Base-by-base conservation (phyloP, 2,329 filamentous ascomycete genomes). In the Claviceps citrina region DNA sequence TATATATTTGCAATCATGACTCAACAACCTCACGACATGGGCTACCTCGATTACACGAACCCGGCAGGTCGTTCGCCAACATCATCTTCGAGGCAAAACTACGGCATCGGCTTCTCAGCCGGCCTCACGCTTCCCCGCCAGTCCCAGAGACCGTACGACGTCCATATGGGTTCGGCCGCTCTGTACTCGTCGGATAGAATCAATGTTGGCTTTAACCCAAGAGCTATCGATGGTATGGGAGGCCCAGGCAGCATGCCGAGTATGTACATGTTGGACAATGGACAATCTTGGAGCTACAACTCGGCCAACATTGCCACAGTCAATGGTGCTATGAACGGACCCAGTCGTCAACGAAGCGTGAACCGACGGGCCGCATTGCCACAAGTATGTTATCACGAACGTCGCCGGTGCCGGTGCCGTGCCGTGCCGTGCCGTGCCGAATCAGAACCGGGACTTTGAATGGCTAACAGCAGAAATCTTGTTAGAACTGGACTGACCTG, bases 111-210 rank as follows among this genome's bases (percentile, higher is more conserved):
- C 66, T 79, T 67, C 67, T 70, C 43, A 65, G 56, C 55, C 12
- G 62, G 61, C 22, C 48, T 66, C 33, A 64, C 63, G 7, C 54
- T 66, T 10, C 63, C 63, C 10, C 55, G 63, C 22, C 63, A 66
- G 56, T 67, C 76, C 32, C 87, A 85, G 50, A 75, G 84, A 51
- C 81, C 82, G 49, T 84, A 87, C 56, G 85, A 93, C 54, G 74
- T 71, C 44, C 75, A 77, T 42, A 71, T 84, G 54, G 61, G 60
- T 31, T 64, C 64, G 0, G 71, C 76, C 37, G 75, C 74, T 43
- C 67, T 87, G 39, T 93, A 89, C 60, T 67, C 70, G 13, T 68
- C 73, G 38, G 84, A 91, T 61, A 61, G 81, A 67, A 61, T 77
- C 67, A 58, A 67, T 67, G 50, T 73, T 66, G 54, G 68, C 68